Evolutionary conservation across 2,329 filamentous ascomycete species (phyloP).

Genomic region (Colletotrichum chrysophilum): DNA sequence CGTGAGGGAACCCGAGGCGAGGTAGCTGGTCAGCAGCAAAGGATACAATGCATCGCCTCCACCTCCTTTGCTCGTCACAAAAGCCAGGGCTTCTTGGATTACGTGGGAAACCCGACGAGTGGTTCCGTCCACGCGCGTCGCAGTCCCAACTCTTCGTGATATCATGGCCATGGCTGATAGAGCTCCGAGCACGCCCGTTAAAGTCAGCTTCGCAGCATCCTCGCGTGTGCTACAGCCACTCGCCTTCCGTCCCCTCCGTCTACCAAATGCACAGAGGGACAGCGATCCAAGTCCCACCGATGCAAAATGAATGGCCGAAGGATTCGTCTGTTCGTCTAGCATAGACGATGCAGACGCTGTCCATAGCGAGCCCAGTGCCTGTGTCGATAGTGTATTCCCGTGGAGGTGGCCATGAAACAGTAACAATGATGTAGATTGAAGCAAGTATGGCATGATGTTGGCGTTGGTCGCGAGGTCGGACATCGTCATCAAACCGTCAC

Average conservation of each 20-base stretch:
- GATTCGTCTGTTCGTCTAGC: background rate
- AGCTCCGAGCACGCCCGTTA: slow-evolving; percentile 35
- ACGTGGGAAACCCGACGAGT: background rate
- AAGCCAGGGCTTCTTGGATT: slow-evolving; percentile 7
- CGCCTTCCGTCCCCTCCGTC: background rate
- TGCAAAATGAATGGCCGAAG: background rate
- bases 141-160: slow-evolving; percentile 1
- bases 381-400: background rate
- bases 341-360: background rate
- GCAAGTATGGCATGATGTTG: background rate
- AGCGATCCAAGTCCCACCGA: background rate
- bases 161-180: slow-evolving; percentile 30
- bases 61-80: background rate
- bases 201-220: slow-evolving; percentile 1
- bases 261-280: background rate
- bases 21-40: slow-evolving; percentile 9
- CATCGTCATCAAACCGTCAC: slow-evolving; percentile 34
- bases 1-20: background rate
- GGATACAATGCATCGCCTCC: background rate
- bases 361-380: slow-evolving; percentile 5
- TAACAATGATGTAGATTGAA: background rate
- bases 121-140: background rate
- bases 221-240: background rate
- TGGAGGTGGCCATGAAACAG: background rate
- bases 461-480: slow-evolving; percentile 26